Percentiles rank a stretch among this genome's conserved stretches.
These are phyloP conservation scores for Cinnamomum micranthum DNA, from an alignment of 164 flowering plant genomes.

Conservation along the genomic window DNA sequence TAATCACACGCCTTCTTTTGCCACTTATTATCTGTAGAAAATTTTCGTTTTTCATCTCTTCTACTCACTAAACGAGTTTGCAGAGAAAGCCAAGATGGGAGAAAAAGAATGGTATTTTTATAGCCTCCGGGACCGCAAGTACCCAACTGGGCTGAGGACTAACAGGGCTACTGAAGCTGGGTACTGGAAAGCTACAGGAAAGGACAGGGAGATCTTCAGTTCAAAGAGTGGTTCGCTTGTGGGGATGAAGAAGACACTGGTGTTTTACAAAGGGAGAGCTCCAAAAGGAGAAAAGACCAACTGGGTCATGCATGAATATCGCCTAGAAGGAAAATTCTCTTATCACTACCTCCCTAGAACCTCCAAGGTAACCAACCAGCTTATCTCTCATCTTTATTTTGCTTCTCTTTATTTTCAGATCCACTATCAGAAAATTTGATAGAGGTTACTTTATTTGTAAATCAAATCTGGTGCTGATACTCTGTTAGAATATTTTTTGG, in stretches of 20 bases:
- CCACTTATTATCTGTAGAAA: not conserved
- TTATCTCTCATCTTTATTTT: not conserved
- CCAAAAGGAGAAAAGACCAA: slow-evolving; percentile 96
- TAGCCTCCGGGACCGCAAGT: slow-evolving; percentile 78
- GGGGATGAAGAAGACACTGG: slow-evolving; percentile 98
- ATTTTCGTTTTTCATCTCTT: too few species aligned
- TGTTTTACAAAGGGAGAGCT: slow-evolving; percentile 90
- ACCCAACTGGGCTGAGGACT: slow-evolving; percentile 89
- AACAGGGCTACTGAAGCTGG: slow-evolving; percentile 95
- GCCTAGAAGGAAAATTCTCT: slow-evolving; percentile 93
- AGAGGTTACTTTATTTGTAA: not conserved
- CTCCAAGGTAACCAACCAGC: slow-evolving; percentile 61
- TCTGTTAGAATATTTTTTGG: too few species aligned
- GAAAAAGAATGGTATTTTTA: slow-evolving; percentile 96
- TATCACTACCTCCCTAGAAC: slow-evolving; percentile 73
- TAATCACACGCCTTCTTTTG: slow-evolving; percentile 4
- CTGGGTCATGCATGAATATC: slow-evolving; percentile 99
- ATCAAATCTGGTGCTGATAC: not conserved
- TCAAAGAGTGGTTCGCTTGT: slow-evolving; percentile 64
- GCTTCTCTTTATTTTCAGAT: too few species aligned
- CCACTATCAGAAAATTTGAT: too few species aligned
- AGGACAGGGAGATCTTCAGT: slow-evolving; percentile 91
- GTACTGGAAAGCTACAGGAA: slow-evolving; percentile 98
- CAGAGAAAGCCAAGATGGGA: slow-evolving; percentile 94
- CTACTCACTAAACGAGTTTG: not conserved